phyloP scores from a whole-genome alignment of 2,329 filamentous ascomycete species.

The Pestalotiopsis sp. region DNA sequence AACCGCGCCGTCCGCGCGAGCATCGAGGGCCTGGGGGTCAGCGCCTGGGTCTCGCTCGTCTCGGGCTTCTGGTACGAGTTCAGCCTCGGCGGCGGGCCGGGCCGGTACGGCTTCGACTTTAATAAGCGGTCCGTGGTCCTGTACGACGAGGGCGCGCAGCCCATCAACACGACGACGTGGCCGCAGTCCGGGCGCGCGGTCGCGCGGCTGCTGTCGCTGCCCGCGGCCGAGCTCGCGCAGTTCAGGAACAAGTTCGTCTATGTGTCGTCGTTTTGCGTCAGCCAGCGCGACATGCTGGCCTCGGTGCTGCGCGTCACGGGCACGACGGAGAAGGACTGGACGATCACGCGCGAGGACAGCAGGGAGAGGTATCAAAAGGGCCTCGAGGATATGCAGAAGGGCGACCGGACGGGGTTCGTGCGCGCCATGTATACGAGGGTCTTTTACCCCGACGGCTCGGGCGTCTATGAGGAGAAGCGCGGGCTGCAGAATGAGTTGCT shows the following conservation, averaged over 20 bases:
- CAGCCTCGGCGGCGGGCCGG: slow-evolving; percentile 42
- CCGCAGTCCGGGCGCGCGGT: slow-evolving; percentile 48
- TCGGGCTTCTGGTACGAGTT: slow-evolving; percentile 59
- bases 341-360: slow-evolving; percentile 5
- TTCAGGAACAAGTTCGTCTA: slow-evolving; percentile 54
- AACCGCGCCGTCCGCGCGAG: slow-evolving; percentile 29
- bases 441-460: slow-evolving; percentile 14
- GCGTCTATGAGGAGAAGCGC: slow-evolving; percentile 2
- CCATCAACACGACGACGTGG: slow-evolving; percentile 48
- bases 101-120: slow-evolving; percentile 53
- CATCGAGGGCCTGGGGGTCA: slow-evolving; percentile 41
- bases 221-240: slow-evolving; percentile 33
- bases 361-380: slow-evolving; percentile 1
- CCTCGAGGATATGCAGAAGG: background rate
- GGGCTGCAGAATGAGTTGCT: slow-evolving; percentile 12
- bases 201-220: slow-evolving; percentile 53
- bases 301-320: slow-evolving; percentile 49
- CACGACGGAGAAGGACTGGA: slow-evolving; percentile 20
- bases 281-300: slow-evolving; percentile 67
- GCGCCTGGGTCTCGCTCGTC: slow-evolving; percentile 45
- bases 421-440: slow-evolving; percentile 13
- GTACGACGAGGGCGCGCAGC: slow-evolving; percentile 59
- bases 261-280: slow-evolving; percentile 59
- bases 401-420: slow-evolving; percentile 8
- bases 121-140: slow-evolving; percentile 41